A percentile compares a stretch with the other conserved stretches of the same genome.
Evolutionary conservation across 1,139 yeast species (phyloP).

Genomic region (Pichia sp.): DNA sequence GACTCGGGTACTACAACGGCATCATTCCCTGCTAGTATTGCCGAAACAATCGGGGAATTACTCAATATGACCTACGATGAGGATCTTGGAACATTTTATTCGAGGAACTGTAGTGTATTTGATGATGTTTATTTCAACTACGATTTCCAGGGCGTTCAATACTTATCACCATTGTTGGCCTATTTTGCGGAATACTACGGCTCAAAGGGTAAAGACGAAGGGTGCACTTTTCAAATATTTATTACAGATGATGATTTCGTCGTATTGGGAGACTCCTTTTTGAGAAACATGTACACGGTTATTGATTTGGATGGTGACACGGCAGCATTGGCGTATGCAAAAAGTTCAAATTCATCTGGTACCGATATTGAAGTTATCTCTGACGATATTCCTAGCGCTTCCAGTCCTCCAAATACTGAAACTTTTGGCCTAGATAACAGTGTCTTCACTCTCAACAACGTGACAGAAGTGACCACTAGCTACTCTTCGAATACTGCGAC

Average conservation of each 20-base stretch:
- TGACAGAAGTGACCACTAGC: too few species aligned
- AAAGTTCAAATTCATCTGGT: not conserved
- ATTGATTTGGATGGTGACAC: slow-evolving; percentile 44
- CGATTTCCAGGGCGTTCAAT: slow-evolving; percentile 50
- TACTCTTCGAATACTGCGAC: too few species aligned
- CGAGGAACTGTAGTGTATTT: slow-evolving; percentile 32
- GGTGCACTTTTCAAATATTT: slow-evolving; percentile 6
- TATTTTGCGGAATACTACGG: slow-evolving; percentile 39
- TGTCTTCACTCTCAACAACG: not conserved
- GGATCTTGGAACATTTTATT: slow-evolving; percentile 34
- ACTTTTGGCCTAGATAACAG: not conserved
- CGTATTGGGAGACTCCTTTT: slow-evolving; percentile 42
- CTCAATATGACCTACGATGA: slow-evolving; percentile 35
- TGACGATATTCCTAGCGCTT: slow-evolving; percentile 3
- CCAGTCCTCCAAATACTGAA: not conserved
- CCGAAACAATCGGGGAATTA: slow-evolving; percentile 38
- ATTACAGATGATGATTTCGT: slow-evolving; percentile 15
- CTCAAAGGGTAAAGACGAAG: not conserved
- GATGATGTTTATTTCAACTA: slow-evolving; percentile 34
- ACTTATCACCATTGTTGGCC: slow-evolving; percentile 49
- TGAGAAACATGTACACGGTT: slow-evolving; percentile 45
- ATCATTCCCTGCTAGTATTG: slow-evolving; percentile 42
- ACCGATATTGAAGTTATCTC: slow-evolving; percentile 7
- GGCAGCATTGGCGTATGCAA: slow-evolving; percentile 38
- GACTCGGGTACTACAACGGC: slow-evolving; percentile 64